These are phyloP conservation scores for Geranomyces variabilis DNA, from an alignment of 192 early-diverging fungal species.

Conservation along the genomic window DNA sequence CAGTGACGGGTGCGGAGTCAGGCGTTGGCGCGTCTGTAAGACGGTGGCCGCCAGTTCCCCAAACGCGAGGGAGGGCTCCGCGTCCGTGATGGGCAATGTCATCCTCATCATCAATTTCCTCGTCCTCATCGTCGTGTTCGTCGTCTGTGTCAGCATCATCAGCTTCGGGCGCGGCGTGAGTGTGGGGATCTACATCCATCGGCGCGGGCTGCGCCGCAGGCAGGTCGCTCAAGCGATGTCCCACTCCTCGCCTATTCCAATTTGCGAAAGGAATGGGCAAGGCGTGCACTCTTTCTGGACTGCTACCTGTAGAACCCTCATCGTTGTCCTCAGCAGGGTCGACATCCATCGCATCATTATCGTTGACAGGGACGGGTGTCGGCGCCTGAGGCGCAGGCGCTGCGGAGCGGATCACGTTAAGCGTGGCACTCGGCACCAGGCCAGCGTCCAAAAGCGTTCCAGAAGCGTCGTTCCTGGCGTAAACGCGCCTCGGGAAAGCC, in stretches of 20 bases:
- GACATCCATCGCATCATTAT: neutral
- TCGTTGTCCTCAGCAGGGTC: neutral
- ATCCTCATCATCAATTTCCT: neutral
- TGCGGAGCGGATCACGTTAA: neutral
- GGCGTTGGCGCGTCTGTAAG: neutral
- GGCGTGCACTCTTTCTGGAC: too few relatives aligned
- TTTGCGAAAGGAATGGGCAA: too few relatives aligned
- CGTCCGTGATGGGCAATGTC: neutral
- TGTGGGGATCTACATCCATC: too few relatives aligned
- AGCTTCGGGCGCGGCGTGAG: neutral
- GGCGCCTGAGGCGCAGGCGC: neutral
- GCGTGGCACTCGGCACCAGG: neutral
- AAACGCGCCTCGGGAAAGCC: constrained; percentile 5
- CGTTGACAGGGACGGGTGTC: neutral
- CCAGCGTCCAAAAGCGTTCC: neutral
- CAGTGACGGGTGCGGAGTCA: too few relatives aligned
- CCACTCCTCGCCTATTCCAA: too few relatives aligned
- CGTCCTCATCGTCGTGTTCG: neutral
- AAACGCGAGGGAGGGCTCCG: neutral
- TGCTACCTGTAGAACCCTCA: neutral
- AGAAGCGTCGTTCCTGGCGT: neutral
- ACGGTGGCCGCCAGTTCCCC: constrained; percentile 9
- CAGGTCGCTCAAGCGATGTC: too few relatives aligned
- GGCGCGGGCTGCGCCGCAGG: too few relatives aligned
- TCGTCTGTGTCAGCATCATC: neutral